These are phyloP conservation scores for Podospora didyma DNA, from an alignment of 495 filamentous ascomycete species.

Conservation along the genomic window DNA sequence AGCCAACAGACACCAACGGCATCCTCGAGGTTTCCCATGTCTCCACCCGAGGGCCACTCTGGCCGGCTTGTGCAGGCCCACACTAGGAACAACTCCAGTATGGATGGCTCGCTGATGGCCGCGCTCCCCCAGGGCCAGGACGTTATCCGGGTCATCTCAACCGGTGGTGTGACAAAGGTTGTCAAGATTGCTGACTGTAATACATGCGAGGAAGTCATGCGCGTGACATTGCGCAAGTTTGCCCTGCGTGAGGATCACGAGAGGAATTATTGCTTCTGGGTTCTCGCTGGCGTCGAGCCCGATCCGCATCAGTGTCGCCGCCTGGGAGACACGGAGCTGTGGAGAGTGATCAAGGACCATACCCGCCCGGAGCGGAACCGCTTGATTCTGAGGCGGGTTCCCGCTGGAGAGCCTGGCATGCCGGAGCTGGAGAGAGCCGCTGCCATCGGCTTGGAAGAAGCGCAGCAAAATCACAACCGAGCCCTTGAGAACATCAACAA, in stretches of 20 bases:
- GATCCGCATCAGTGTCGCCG: constrained; percentile 72
- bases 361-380: constrained; percentile 77
- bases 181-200: constrained; percentile 85
- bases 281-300: constrained; percentile 77
- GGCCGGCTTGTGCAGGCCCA: constrained; percentile 48
- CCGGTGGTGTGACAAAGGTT: constrained; percentile 83
- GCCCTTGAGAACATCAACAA: constrained; percentile 60
- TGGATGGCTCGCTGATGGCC: constrained; percentile 78
- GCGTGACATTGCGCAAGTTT: constrained; percentile 80
- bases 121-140: constrained; percentile 73
- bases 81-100: constrained; percentile 62
- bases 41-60: constrained; percentile 33
- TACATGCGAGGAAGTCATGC: constrained; percentile 85
- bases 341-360: constrained; percentile 75
- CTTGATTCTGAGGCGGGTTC: constrained; percentile 84
- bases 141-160: constrained; percentile 87
- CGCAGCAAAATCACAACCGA: constrained; percentile 65
- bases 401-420: constrained; percentile 76
- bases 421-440: constrained; percentile 79
- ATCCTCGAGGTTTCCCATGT: constrained; percentile 33
- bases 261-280: constrained; percentile 78
- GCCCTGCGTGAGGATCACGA: constrained; percentile 69
- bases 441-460: constrained; percentile 76
- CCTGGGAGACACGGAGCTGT: constrained; percentile 77
- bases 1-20: constrained; percentile 27